Conservation (phyloP, 2,329 filamentous ascomycete species). For the Pseudopithomyces chartarum region DNA sequence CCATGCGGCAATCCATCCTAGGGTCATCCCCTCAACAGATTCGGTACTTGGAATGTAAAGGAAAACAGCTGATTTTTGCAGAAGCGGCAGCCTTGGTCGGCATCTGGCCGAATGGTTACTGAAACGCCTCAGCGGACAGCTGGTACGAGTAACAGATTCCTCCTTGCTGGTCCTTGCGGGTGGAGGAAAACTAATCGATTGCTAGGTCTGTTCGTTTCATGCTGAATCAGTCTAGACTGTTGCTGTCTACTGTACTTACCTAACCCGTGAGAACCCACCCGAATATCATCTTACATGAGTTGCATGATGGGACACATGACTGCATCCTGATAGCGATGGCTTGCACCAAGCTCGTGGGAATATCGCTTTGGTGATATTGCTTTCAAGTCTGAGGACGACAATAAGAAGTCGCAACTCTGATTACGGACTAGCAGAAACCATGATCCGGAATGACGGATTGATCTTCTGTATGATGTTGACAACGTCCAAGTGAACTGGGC, state of each 20-base stretch:
- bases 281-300: too few species aligned
- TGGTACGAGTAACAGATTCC: background rate
- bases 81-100: slow-evolving; percentile 22
- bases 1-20: slow-evolving; percentile 13
- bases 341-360: too few species aligned
- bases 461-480: background rate
- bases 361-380: too few species aligned
- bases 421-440: background rate
- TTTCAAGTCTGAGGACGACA: too few species aligned
- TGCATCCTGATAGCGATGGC: too few species aligned
- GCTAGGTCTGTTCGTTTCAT: too few species aligned
- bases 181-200: too few species aligned
- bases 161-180: background rate
- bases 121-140: slow-evolving; percentile 4
- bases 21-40: slow-evolving; percentile 11
- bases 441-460: background rate
- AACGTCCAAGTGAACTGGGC: background rate
- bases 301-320: too few species aligned
- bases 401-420: background rate
- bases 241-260: too few species aligned
- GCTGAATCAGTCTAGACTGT: too few species aligned
- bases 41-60: slow-evolving; percentile 15
- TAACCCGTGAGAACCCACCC: too few species aligned
- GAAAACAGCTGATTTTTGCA: slow-evolving; percentile 23
- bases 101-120: slow-evolving; percentile 17